phyloP scores from a whole-genome alignment of 805 yeast genomes.

The Ogataea pignaliae region DNA sequence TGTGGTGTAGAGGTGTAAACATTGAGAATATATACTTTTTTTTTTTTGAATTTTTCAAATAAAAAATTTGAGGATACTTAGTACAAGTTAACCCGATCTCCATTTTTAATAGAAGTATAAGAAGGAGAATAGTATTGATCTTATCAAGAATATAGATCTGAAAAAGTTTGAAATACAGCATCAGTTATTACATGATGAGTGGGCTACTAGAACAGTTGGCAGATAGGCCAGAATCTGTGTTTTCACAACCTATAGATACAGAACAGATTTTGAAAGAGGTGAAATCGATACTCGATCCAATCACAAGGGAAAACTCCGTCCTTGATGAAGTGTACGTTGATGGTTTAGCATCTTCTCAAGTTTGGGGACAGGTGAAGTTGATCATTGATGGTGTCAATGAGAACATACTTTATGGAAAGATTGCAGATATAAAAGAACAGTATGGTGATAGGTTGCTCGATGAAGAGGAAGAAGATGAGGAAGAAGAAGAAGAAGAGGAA shows the following conservation, averaged over 20 bases:
- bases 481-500: conserved; percentile 20
- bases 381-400: conserved; percentile 76
- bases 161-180: not conserved
- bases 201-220: conserved; percentile 12
- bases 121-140: too few relatives aligned
- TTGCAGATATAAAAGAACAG: conserved; percentile 45
- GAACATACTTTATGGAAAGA: conserved; percentile 49
- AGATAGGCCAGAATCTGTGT: conserved; percentile 15
- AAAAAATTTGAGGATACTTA: too few relatives aligned
- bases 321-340: conserved; percentile 79
- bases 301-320: conserved; percentile 44
- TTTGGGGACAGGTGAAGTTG: conserved; percentile 89
- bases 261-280: conserved; percentile 29
- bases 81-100: too few relatives aligned
- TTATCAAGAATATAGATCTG: too few relatives aligned
- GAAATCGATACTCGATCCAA: conserved; percentile 55
- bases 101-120: too few relatives aligned
- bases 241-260: conserved; percentile 11
- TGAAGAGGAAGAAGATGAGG: conserved; percentile 19
- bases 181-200: not conserved
- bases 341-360: conserved; percentile 85
- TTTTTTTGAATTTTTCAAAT: too few relatives aligned
- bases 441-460: conserved; percentile 19
- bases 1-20: too few relatives aligned
- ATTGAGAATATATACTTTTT: too few relatives aligned